These are phyloP conservation scores for Carex scoparia DNA, from an alignment of 176 grass and related monocot genomes.

Conservation along the genomic window DNA sequence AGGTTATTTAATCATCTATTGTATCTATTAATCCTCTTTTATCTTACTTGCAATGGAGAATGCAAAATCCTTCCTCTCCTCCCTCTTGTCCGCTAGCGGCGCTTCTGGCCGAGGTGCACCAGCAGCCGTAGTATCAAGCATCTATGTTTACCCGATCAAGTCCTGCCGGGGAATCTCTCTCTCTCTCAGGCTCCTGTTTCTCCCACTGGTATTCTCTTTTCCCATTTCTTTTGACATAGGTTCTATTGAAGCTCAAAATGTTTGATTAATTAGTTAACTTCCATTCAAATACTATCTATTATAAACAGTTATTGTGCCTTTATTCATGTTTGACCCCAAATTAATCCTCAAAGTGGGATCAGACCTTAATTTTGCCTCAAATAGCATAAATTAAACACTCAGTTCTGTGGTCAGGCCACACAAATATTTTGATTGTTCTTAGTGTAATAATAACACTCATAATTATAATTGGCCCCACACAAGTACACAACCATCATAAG, in stretches of 20 bases:
- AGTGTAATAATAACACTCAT: not conserved
- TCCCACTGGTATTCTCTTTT: conserved; percentile 40
- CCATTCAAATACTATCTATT: not conserved
- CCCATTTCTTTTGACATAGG: not conserved
- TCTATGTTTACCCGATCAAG: conserved; percentile 82
- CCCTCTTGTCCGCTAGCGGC: conserved; percentile 35
- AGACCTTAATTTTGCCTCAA: not conserved
- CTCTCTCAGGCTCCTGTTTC: conserved; percentile 57
- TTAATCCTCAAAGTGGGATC: not conserved
- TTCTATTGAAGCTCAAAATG: not conserved
- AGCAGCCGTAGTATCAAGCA: conserved; percentile 37
- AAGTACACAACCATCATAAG: not conserved
- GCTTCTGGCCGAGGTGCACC: conserved; percentile 13
- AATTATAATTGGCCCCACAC: not conserved
- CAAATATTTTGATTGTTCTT: not conserved
- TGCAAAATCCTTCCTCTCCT: conserved; percentile 45
- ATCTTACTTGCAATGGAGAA: conserved; percentile 39
- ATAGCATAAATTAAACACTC: not conserved
- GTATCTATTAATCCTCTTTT: no score
- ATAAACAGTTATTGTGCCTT: not conserved
- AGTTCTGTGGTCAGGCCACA: not conserved
- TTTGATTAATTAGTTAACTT: not conserved
- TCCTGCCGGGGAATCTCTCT: conserved; percentile 71
- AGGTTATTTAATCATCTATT: no score
- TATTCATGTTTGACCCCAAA: not conserved